phyloP scores from a whole-genome alignment of 2,329 filamentous ascomycete species.

The Aureobasidium lini region DNA sequence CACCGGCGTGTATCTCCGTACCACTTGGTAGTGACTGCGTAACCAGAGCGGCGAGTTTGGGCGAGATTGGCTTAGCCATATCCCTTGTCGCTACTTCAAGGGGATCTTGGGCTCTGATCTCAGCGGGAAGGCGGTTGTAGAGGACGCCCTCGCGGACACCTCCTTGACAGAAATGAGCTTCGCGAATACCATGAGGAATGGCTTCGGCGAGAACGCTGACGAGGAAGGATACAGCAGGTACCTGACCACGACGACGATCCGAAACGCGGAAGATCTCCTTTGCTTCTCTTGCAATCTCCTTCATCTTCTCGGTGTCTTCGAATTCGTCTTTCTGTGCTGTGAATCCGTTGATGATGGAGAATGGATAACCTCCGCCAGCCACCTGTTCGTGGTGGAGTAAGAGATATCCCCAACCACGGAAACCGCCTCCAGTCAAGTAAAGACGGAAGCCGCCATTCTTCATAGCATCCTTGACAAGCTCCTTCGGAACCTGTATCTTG shows the following conservation, averaged over 20 bases:
- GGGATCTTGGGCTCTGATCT: constrained; percentile 56
- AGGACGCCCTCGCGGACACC: constrained; percentile 74
- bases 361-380: constrained; percentile 66
- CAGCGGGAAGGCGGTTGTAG: constrained; percentile 56
- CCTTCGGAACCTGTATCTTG: constrained; percentile 2
- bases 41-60: constrained; percentile 40
- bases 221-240: constrained; percentile 74
- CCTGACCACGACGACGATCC: constrained; percentile 68
- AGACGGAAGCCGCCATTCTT: constrained; percentile 53
- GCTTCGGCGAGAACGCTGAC: constrained; percentile 65
- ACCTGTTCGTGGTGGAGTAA: constrained; percentile 70
- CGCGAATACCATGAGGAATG: constrained; percentile 57
- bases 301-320: constrained; percentile 43
- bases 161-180: constrained; percentile 72
- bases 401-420: constrained; percentile 83
- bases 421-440: constrained; percentile 84
- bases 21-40: constrained; percentile 33
- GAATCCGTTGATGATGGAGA: constrained; percentile 76
- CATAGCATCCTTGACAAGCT: constrained; percentile 30
- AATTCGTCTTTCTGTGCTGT: constrained; percentile 57
- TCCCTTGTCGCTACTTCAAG: constrained; percentile 50
- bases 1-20: not conserved
- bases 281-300: constrained; percentile 30
- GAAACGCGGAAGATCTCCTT: constrained; percentile 62
- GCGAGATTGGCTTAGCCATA: constrained; percentile 31